Percentiles rank a stretch among this genome's conserved stretches.
These are phyloP conservation scores for Spatholobus suberectus DNA, from an alignment of 306 rosid genomes.

Conservation along the genomic window DNA sequence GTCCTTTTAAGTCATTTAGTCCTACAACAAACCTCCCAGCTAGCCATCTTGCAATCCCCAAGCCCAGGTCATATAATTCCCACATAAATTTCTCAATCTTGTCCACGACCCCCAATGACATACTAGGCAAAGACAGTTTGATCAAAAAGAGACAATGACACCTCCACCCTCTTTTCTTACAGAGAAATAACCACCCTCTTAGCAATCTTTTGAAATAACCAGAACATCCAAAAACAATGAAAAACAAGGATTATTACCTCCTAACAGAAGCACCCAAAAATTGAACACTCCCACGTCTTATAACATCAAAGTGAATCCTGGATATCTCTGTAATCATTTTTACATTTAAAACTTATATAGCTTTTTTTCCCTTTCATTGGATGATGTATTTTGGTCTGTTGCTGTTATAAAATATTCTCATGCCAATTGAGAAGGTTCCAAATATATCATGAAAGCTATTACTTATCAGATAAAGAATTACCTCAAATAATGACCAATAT, in stretches of 20 bases:
- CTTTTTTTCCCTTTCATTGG: not conserved
- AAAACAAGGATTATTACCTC: not conserved
- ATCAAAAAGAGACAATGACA: not conserved
- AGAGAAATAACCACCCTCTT: not conserved
- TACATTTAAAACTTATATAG: not conserved
- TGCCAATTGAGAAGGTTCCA: not conserved
- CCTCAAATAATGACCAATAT: not conserved
- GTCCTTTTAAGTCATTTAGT: not conserved
- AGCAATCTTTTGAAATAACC: not conserved
- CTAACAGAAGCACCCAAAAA: not conserved
- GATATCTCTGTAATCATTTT: not conserved
- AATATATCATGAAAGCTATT: not conserved
- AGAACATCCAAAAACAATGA: not conserved
- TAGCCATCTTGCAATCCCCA: not conserved
- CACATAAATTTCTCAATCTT: conserved; percentile 16
- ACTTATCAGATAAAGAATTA: not conserved
- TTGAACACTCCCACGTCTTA: not conserved
- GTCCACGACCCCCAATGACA: not conserved
- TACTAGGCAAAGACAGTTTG: not conserved
- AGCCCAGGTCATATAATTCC: not conserved
- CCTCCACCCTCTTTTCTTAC: not conserved
- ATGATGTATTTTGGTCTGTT: not conserved
- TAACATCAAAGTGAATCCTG: not conserved
- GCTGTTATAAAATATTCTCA: not conserved
- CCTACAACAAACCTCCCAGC: not conserved